A percentile compares a stretch with the other conserved stretches of the same genome.
Conservation (phyloP, 1,284 basidiomycete genomes). For the Cryptococcus amylolentus region DNA sequence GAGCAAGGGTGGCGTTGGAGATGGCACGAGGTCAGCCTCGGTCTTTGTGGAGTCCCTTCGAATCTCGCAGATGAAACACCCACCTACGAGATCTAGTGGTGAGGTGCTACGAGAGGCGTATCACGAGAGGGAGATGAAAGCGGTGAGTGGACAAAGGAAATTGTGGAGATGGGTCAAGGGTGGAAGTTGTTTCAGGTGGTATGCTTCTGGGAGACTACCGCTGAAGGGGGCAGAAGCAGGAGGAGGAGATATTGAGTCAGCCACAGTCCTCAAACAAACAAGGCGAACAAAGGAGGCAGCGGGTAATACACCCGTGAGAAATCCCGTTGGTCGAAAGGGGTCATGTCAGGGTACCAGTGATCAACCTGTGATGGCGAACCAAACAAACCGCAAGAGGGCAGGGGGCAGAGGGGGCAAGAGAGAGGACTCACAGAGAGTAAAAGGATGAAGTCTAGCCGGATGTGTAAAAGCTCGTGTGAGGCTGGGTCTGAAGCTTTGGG, state of each 20-base stretch:
- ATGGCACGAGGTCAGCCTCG: constrained; percentile 14
- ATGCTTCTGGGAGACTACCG: not conserved
- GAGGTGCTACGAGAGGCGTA: not conserved
- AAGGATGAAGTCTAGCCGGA: not conserved
- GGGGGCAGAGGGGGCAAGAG: not conserved
- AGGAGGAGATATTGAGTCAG: not conserved
- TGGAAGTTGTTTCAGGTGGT: not conserved
- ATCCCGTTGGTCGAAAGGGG: not conserved
- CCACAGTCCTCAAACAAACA: not conserved
- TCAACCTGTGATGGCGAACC: not conserved
- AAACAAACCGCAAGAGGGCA: not conserved
- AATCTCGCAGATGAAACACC: not conserved
- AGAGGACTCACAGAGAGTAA: not conserved
- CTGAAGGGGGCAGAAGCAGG: not conserved
- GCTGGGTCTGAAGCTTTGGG: not conserved
- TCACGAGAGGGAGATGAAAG: constrained; percentile 4
- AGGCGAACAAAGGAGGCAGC: not conserved
- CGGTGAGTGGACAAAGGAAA: constrained; percentile 25
- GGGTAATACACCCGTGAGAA: not conserved
- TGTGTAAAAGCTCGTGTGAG: not conserved
- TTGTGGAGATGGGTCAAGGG: not conserved
- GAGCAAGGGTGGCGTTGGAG: not conserved
- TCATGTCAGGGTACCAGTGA: not conserved
- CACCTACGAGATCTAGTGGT: constrained; percentile 12
- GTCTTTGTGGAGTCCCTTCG: constrained; percentile 11